phyloP scores from a whole-genome alignment of 352 stramenopile species.

The Pythium scleroteichum region DNA sequence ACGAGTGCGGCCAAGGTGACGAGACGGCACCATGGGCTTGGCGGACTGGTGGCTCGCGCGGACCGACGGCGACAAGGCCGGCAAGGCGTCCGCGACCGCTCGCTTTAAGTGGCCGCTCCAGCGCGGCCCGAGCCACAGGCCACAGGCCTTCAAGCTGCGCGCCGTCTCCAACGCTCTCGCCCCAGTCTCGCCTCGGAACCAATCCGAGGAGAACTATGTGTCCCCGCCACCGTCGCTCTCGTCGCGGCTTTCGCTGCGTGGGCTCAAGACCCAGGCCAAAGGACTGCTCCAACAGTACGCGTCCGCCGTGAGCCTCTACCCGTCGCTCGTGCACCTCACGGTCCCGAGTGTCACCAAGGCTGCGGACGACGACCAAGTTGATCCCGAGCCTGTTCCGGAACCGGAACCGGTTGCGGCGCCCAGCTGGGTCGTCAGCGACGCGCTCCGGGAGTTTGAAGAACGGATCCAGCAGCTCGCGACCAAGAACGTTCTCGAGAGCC shows the following conservation, averaged over 20 bases:
- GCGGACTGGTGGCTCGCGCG: slow-evolving; percentile 30
- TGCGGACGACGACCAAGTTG: neutral
- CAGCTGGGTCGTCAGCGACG: slow-evolving; percentile 49
- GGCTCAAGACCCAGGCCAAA: slow-evolving; percentile 31
- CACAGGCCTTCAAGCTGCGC: slow-evolving; percentile 17
- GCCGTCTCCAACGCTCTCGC: slow-evolving; percentile 10
- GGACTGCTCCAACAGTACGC: slow-evolving; percentile 28
- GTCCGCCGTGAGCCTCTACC: slow-evolving; percentile 29
- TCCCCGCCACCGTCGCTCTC: slow-evolving; percentile 6
- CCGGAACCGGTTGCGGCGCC: slow-evolving; percentile 9
- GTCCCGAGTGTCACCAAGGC: slow-evolving; percentile 18
- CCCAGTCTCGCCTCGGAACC: slow-evolving; percentile 7
- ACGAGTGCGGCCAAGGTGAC: neutral
- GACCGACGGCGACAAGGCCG: slow-evolving; percentile 22
- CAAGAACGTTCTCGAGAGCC: slow-evolving; percentile 40
- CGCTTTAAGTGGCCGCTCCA: slow-evolving; percentile 25
- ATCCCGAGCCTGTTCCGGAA: slow-evolving; percentile 4
- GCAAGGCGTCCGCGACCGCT: slow-evolving; percentile 1
- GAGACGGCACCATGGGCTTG: slow-evolving; percentile 23
- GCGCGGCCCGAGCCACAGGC: slow-evolving; percentile 27
- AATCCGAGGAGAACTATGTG: slow-evolving; percentile 5
- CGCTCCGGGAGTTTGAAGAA: slow-evolving; percentile 42
- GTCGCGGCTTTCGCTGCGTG: slow-evolving; percentile 21
- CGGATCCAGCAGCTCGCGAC: slow-evolving; percentile 40
- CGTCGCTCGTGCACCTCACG: slow-evolving; percentile 30